Percentiles rank a stretch among this genome's conserved stretches.
Evolutionary conservation across 176 grass and related monocot genomes (phyloP).

Genomic region (Eleusine coracana): DNA sequence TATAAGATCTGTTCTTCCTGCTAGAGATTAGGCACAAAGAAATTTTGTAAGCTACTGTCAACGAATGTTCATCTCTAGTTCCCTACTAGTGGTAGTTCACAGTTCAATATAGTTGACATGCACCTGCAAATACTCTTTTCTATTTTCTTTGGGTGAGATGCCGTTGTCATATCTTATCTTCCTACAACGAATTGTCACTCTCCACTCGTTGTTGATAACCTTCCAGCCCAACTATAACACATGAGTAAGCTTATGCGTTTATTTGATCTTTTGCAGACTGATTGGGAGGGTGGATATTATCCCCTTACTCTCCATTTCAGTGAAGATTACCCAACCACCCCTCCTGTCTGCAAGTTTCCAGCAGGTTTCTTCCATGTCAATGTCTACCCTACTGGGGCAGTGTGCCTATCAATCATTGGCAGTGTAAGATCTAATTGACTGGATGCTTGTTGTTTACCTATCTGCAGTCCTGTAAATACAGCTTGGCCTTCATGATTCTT

Average conservation of each 20-base stretch:
- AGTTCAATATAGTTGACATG: neutral
- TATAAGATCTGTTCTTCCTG: neutral
- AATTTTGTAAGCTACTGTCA: slow-evolving; percentile 23
- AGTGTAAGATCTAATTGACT: slow-evolving; percentile 44
- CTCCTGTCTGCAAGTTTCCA: slow-evolving; percentile 83
- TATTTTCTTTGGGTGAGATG: slow-evolving; percentile 26
- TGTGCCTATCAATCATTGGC: slow-evolving; percentile 82
- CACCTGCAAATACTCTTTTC: neutral
- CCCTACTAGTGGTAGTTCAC: neutral
- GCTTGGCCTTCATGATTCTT: neutral
- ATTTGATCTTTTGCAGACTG: slow-evolving; percentile 62
- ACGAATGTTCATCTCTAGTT: neutral
- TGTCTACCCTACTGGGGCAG: slow-evolving; percentile 61
- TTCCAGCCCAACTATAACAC: neutral
- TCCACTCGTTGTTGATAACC: neutral
- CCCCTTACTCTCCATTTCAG: slow-evolving; percentile 63
- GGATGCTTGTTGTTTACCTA: slow-evolving; percentile 12
- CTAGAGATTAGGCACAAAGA: neutral
- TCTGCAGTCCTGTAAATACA: neutral
- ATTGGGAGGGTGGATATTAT: slow-evolving; percentile 91
- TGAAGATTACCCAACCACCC: slow-evolving; percentile 70
- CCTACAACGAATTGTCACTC: neutral
- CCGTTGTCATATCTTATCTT: neutral
- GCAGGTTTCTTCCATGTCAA: slow-evolving; percentile 84
- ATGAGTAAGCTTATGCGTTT: neutral